Evolutionary conservation across 1,139 yeast genomes (phyloP), one percentile per base, ranked within the genome.

Genomic region (Pichia sp.): DNA sequence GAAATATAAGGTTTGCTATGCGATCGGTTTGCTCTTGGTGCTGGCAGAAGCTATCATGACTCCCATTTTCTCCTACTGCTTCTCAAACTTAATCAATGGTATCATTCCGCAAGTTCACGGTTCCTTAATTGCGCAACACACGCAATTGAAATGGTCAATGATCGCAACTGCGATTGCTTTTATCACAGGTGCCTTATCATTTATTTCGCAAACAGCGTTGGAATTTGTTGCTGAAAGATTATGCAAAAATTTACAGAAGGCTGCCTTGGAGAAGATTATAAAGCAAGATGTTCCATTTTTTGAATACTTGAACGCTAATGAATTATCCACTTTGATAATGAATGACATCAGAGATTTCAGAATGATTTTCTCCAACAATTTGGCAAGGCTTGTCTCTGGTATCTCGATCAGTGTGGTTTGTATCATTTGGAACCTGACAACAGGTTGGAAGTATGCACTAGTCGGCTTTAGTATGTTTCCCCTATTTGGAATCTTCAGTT

Each of bases 401-500:
- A 37, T 71, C 1, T 61, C 75, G 0, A 66, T 87, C 38, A 63
- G 80, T 0, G 28, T 64, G 0, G 59, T 77, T 17, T 94, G 96
- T 3, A 48, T 77, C 5, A 61, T 74, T 6, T 88, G 97, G 96
- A 77, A 96, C 0, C 47, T 86, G 6, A 66, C 67, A 0, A 54
- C 69, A n/a, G 95, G 96, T 0, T 91, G 97, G 97, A 82, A 79
- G 49, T 62, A 91, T 33, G 74, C 96, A 1, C 59, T 88, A 13
- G 91, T 85, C 1, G 93, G 94, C 2, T 50, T 87, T 9, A 68
- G 94, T 0, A 66, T 87, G 54, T 69, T 83, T 9, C 93, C 95
- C 0, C 46, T 74, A 19, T 74, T 81, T 38, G 57, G 69, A 3
- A 15, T 72, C 0, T 58, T 74, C 6, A 72, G 86, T 4, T 56